Base-by-base conservation (phyloP, 1,284 basidiomycete genomes). In the Volvariella volvacea region DNA sequence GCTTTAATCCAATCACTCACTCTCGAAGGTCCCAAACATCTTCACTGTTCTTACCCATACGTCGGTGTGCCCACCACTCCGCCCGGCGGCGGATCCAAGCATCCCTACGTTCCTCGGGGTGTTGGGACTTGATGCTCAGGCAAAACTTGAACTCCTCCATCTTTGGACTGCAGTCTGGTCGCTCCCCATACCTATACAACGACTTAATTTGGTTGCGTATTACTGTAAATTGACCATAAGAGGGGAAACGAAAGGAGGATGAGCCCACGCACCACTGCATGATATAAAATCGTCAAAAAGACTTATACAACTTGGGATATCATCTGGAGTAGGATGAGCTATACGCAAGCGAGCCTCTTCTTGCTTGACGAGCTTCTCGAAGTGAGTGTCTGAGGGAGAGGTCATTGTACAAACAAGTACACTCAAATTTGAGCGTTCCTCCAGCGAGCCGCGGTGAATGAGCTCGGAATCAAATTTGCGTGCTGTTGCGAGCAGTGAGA, bases 71-170 rank as follows among this genome's bases (percentile, higher is more conserved):
- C 88, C 90, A 94, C 87, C 88, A 92, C 59, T 96, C 91, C 0
- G 94, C 94, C 39, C 88, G 74, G 19, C 88, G 72, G 39, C 73
- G 72, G 45, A 98, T 83, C 92, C 92, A 99, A 6, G 78, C 77
- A 44, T 88, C 78, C 20, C 88, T 75, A 56, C 80, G 79, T 56
- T 83, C 78, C 45, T 94, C 91, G 8, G 79, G 78, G 41, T 84
- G 76, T 62, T 89, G 70, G 19, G 78, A 74, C 61, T 93, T 94
- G 51, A 88, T 68, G 47, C 83, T 87, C 70, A 97, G 70, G 66
- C 95, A 99, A 66, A 90, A 96, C 66, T 97, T 97, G 76, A 95
- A 95, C 56, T 96, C 93, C 52, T 92, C 84, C 56, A 86, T 76
- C 60, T 95, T 93, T 43, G 74, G 72, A 0, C 69, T 71, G 62